Percentiles rank a stretch among this genome's conserved stretches.
phyloP scores from a whole-genome alignment of 73 alveolate species.

The Tetrahymena malaccensis region DNA sequence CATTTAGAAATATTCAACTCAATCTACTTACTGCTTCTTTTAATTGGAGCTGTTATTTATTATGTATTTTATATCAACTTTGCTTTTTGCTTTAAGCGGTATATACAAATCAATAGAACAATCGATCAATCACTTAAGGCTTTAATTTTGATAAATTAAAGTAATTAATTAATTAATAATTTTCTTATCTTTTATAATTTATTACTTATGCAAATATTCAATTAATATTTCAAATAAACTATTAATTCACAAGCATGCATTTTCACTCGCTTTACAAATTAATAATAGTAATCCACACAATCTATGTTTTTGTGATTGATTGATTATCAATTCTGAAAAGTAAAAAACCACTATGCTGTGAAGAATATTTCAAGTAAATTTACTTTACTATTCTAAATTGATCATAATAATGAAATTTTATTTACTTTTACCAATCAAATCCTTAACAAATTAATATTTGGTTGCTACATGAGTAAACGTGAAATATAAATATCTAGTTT shows the following conservation, averaged over 20 bases:
- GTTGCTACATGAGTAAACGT: no score
- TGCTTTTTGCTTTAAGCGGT: background rate
- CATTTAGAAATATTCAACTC: background rate
- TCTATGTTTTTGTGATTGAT: no score
- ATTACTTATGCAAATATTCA: background rate
- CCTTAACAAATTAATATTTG: no score
- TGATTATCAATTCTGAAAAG: background rate
- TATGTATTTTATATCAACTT: background rate
- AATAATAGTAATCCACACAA: background rate
- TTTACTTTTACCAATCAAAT: no score
- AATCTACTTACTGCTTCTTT: background rate
- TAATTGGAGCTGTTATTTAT: background rate
- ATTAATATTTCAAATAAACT: background rate
- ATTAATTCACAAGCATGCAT: background rate
- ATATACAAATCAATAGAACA: no score
- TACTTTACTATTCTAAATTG: no score
- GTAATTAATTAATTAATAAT: no score
- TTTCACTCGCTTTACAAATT: background rate
- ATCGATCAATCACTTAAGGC: background rate
- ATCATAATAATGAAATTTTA: no score
- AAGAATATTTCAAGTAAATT: no score
- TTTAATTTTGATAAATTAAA: no score
- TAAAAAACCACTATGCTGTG: no score
- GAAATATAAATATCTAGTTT: no score
- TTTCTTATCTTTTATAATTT: background rate